A percentile compares a stretch with the other conserved stretches of the same genome.
phyloP scores from a whole-genome alignment of 2,329 filamentous ascomycete species.

The Colletotrichum tropicicola region DNA sequence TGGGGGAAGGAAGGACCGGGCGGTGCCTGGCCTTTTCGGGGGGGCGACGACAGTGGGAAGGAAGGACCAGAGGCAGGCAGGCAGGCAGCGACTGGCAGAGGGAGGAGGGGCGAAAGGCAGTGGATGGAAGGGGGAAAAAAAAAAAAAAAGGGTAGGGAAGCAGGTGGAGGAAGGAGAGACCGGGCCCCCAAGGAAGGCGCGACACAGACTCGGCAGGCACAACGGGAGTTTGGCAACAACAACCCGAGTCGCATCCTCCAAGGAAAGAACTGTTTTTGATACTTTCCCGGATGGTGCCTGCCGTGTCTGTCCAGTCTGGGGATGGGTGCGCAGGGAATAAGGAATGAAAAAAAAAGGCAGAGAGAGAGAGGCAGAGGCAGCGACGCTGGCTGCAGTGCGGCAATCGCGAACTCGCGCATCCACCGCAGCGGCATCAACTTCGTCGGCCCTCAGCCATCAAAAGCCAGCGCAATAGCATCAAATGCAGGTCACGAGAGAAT shows the following conservation, averaged over 20 bases:
- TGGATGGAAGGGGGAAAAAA: background rate
- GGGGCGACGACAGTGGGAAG: background rate
- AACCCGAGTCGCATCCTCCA: background rate
- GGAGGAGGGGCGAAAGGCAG: background rate
- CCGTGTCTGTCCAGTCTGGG: background rate
- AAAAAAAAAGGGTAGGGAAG: background rate
- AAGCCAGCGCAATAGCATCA: constrained; percentile 31
- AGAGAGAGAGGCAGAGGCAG: no score
- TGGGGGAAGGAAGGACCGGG: background rate
- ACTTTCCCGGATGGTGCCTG: background rate
- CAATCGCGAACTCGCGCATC: constrained; percentile 25
- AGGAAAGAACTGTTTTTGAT: background rate
- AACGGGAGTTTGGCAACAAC: background rate
- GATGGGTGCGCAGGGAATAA: background rate
- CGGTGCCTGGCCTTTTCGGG: constrained; percentile 1
- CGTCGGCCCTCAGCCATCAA: constrained; percentile 36
- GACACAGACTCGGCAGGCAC: background rate
- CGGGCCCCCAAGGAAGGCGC: background rate
- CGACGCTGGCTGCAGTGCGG: constrained; percentile 13
- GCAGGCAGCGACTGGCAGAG: background rate
- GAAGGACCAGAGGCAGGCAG: background rate
- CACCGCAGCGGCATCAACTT: constrained; percentile 32
- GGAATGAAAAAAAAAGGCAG: background rate
- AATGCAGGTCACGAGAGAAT: constrained; percentile 39
- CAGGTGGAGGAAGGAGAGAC: background rate